A percentile compares a stretch with the other conserved stretches of the same genome.
Evolutionary conservation across 352 stramenopile species (phyloP).

Genomic region (Pythium dissimile): DNA sequence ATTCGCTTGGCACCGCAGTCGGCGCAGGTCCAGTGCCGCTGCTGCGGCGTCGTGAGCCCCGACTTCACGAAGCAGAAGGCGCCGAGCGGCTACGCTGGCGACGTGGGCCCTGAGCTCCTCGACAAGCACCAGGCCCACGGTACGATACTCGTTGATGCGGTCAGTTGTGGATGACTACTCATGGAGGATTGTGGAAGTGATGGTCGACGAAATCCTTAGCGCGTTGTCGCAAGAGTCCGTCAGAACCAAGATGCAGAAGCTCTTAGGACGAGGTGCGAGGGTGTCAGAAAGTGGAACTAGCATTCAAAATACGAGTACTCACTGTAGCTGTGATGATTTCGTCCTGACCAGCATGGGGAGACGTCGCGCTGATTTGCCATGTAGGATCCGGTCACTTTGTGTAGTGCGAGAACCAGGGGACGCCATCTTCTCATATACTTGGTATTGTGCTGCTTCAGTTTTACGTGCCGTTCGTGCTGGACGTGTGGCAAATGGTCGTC

Average conservation of each 20-base stretch:
- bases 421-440: background rate
- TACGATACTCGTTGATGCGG: background rate
- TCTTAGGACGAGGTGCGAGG: constrained; percentile 37
- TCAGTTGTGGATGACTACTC: background rate
- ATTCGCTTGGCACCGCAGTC: background rate
- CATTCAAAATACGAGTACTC: too few species aligned
- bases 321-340: background rate
- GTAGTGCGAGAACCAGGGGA: too few species aligned
- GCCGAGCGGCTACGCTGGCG: constrained; percentile 13
- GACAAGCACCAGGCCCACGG: constrained; percentile 25
- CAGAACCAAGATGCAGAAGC: constrained; percentile 37
- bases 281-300: too few species aligned
- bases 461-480: constrained; percentile 45
- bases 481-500: constrained; percentile 37
- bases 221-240: constrained; percentile 37
- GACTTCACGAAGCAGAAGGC: constrained; percentile 37
- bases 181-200: too few species aligned
- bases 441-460: constrained; percentile 17
- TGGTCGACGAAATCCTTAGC: constrained; percentile 47
- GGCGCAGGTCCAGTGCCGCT: constrained; percentile 39
- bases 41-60: constrained; percentile 44
- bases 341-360: constrained; percentile 29
- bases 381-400: constrained; percentile 6
- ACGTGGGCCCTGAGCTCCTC: constrained; percentile 25
- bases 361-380: constrained; percentile 42